A percentile compares a stretch with the other conserved stretches of the same genome.
Evolutionary conservation across 1,139 yeast genomes (phyloP).

Genomic region (Saccharomycopsis phalli): DNA sequence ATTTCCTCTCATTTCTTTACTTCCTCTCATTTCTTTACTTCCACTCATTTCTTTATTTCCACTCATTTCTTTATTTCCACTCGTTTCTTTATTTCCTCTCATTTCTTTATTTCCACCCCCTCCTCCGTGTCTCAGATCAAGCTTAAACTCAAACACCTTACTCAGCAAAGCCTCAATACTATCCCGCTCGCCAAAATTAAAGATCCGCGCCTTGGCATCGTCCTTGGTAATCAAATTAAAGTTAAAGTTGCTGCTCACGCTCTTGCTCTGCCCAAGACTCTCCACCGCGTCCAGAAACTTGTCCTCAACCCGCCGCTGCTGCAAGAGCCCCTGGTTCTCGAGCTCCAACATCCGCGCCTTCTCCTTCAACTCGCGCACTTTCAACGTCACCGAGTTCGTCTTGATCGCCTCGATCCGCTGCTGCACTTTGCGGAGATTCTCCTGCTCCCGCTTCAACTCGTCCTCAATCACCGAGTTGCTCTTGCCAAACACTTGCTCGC

Average conservation of each 20-base stretch:
- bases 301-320: conserved; percentile 10
- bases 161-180: neutral
- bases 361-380: conserved; percentile 29
- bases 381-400: conserved; percentile 22
- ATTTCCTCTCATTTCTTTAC: too few species aligned
- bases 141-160: conserved; percentile 4
- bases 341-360: conserved; percentile 16
- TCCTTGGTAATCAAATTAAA: conserved; percentile 5
- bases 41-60: neutral
- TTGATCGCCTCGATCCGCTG: conserved; percentile 17
- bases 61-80: too few species aligned
- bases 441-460: conserved; percentile 27
- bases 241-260: conserved; percentile 7
- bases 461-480: conserved; percentile 20
- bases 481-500: conserved; percentile 30
- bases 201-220: conserved; percentile 1
- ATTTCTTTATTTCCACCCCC: conserved; percentile 1
- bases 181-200: conserved; percentile 1
- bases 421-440: conserved; percentile 24
- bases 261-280: conserved; percentile 10
- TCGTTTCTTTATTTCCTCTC: too few species aligned
- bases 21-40: neutral
- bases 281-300: conserved; percentile 16
- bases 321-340: conserved; percentile 16
- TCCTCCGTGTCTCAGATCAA: conserved; percentile 3